These are phyloP conservation scores for Diaporthe sp. DNA, from an alignment of 2,329 filamentous ascomycete species.

Conservation along the genomic window DNA sequence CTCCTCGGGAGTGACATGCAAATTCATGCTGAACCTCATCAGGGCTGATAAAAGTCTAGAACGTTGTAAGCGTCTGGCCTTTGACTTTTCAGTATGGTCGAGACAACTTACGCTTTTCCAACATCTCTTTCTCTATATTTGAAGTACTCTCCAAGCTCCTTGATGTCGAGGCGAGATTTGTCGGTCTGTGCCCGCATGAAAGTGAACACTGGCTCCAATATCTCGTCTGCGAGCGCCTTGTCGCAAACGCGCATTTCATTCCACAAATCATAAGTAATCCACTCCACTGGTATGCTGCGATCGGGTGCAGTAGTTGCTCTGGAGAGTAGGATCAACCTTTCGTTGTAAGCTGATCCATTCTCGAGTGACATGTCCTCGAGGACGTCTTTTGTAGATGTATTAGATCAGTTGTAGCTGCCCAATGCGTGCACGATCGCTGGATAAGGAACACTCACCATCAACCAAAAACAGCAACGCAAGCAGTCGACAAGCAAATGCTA, in stretches of 20 bases:
- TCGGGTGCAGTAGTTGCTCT: conserved; percentile 51
- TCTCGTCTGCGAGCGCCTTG: conserved; percentile 50
- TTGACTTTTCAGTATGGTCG: accelerated
- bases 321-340: conserved; percentile 52
- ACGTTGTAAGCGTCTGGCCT: background rate
- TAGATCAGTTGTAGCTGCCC: background rate
- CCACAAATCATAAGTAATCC: conserved; percentile 57
- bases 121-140: conserved; percentile 56
- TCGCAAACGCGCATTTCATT: conserved; percentile 54
- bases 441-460: conserved; percentile 51
- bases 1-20: conserved; percentile 49
- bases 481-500: conserved; percentile 54
- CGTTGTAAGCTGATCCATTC: conserved; percentile 54
- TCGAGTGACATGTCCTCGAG: conserved; percentile 58
- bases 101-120: conserved; percentile 53
- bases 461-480: conserved; percentile 57
- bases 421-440: accelerated
- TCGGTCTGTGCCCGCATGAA: conserved; percentile 59
- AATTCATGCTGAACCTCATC: conserved; percentile 54
- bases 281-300: conserved; percentile 51
- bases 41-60: conserved; percentile 51
- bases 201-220: conserved; percentile 53
- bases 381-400: conserved; percentile 47
- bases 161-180: conserved; percentile 44
- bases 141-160: conserved; percentile 51